Evolutionary conservation across 1,284 basidiomycete species (phyloP), one percentile per base, ranked within the genome.

Genomic region (Cutaneotrichosporon mucoides): DNA sequence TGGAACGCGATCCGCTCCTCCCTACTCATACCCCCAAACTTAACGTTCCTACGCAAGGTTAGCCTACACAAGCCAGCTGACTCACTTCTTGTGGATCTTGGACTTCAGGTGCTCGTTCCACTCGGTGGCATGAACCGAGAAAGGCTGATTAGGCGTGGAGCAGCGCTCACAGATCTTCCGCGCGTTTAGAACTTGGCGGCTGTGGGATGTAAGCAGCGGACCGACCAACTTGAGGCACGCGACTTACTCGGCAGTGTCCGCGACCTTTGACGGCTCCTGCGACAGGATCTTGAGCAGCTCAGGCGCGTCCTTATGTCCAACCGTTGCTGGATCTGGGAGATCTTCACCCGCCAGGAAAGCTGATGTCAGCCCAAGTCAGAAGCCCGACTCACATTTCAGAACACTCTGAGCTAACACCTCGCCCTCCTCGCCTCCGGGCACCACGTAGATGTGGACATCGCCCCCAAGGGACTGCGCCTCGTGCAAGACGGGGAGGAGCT

Each of bases 401-500:
- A 90, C 81, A 1, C 73, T 66, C 33, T 80, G 68, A 0, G 85
- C 89, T 16, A 81, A 76, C 11, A 68, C 72, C 13, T 80, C 69
- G 86, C 92, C 94, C 8, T 76, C 68, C 6, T 83, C 75, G 0
- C 84, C 86, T 56, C 84, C 86, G 84, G 67, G 63, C 13, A 78
- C 70, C 3, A 66, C 69, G 56, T 62, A 81, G 34, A 79, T 66
- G 56, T 66, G 77, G 52, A 73, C 82, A 53, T 69, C 74, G 3
- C 65, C 69, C 0, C 72, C 74, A 6, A 64, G 50, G 5, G 68
- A 59, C 61, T 85, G 82, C 10, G 84, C 82, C 37, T 81, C 82
- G 40, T 83, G 72, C 3, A 90, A 80, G 2, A 86, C 87, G 1
- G 93, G 93, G 8, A 97, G 73, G 5, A 99, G 79, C 76, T 96